These are phyloP conservation scores for Nigrospora osmanthi DNA, from an alignment of 2,329 filamentous ascomycete genomes.

Conservation along the genomic window DNA sequence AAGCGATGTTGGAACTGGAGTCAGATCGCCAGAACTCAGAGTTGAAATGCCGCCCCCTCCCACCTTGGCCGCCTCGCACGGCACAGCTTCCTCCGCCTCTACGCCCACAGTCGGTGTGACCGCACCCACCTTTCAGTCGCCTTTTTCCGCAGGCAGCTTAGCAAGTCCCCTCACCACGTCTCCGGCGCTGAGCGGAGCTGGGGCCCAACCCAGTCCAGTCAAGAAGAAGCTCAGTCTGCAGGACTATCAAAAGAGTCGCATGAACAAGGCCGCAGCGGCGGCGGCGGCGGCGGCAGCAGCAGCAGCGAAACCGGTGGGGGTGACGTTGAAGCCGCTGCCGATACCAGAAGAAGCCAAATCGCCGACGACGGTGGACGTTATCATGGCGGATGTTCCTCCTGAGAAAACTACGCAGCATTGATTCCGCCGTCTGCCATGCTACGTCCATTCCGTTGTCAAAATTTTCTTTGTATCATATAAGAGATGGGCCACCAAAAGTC, in stretches of 20 bases:
- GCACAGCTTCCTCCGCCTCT: constrained; percentile 24
- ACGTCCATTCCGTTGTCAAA: constrained; percentile 1
- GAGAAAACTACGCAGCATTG: constrained; percentile 20
- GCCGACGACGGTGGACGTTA: constrained; percentile 21
- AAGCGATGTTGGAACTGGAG: too few species aligned
- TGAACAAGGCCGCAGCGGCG: constrained; percentile 40
- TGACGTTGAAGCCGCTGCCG: constrained; percentile 28
- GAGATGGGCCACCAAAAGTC: constrained; percentile 11
- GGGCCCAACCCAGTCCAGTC: constrained; percentile 47
- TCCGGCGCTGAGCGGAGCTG: constrained; percentile 31
- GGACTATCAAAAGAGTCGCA: constrained; percentile 54
- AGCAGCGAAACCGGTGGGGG: constrained; percentile 29
- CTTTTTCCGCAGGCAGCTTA: constrained; percentile 33
- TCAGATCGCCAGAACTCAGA: constrained; percentile 36
- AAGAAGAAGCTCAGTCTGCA: constrained; percentile 63
- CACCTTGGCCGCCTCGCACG: constrained; percentile 32
- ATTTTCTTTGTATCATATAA: constrained; percentile 26
- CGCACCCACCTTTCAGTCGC: constrained; percentile 38
- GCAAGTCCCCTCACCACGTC: constrained; percentile 33
- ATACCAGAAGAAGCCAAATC: constrained; percentile 32
- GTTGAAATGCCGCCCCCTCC: constrained; percentile 52
- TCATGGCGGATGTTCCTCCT: constrained; percentile 23
- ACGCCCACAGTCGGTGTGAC: constrained; percentile 38
- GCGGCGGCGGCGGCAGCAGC: constrained; percentile 25
- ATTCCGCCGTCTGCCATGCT: constrained; percentile 3